phyloP scores from a whole-genome alignment of 768 basidiomycete species.

The Pluteus cervinus region DNA sequence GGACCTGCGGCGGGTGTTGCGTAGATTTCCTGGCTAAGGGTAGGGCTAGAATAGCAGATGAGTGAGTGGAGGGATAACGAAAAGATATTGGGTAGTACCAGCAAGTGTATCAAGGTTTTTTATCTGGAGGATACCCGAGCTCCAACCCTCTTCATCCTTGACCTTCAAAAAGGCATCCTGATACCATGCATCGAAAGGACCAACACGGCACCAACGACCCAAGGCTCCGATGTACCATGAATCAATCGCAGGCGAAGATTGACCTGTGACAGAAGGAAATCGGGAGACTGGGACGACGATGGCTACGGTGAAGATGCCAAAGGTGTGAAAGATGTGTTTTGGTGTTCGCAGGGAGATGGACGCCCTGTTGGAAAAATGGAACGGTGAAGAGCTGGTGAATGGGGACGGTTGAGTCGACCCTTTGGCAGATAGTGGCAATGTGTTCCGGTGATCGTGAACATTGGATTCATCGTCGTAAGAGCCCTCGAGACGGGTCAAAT shows the following conservation, averaged over 20 bases:
- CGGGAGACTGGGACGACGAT: slow-evolving; percentile 56
- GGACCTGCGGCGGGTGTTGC: slow-evolving; percentile 33
- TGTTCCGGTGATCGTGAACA: slow-evolving; percentile 19
- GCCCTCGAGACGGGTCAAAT: slow-evolving; percentile 81
- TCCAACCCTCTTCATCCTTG: slow-evolving; percentile 69
- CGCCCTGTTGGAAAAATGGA: slow-evolving; percentile 87
- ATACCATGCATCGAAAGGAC: slow-evolving; percentile 77
- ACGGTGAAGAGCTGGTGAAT: slow-evolving; percentile 20
- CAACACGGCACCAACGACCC: slow-evolving; percentile 88
- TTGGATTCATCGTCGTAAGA: slow-evolving; percentile 46
- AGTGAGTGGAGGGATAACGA: slow-evolving; percentile 6
- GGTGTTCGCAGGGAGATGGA: slow-evolving; percentile 91
- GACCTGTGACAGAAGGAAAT: slow-evolving; percentile 27
- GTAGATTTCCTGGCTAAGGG: slow-evolving; percentile 41
- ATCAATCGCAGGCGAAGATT: slow-evolving; percentile 51
- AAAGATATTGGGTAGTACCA: slow-evolving; percentile 33
- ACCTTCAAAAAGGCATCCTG: slow-evolving; percentile 57
- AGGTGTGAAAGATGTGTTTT: slow-evolving; percentile 78
- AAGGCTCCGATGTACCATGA: slow-evolving; percentile 90
- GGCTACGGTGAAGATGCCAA: slow-evolving; percentile 85
- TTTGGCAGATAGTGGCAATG: slow-evolving; percentile 19
- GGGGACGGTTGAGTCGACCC: slow-evolving; percentile 20
- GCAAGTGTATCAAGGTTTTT: slow-evolving; percentile 65
- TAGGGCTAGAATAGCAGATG: slow-evolving; percentile 37
- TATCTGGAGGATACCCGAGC: slow-evolving; percentile 71